These are phyloP conservation scores for Elymus sibiricus DNA, from an alignment of 176 grass and related monocot genomes.

Conservation along the genomic window DNA sequence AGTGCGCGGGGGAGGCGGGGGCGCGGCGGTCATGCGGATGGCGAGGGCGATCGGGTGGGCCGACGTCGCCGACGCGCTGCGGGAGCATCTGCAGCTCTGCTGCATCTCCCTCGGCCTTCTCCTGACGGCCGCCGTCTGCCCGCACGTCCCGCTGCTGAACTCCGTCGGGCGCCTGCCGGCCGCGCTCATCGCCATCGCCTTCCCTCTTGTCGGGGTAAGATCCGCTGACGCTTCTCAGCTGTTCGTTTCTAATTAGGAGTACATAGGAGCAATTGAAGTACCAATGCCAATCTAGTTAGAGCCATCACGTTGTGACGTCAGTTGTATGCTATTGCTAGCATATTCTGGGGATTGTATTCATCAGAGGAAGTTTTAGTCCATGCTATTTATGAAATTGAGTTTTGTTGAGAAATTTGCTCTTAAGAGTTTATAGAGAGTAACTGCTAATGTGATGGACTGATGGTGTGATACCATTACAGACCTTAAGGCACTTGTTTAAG, in stretches of 20 bases:
- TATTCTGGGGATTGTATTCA: not conserved
- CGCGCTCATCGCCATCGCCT: conserved; percentile 65
- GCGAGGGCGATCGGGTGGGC: conserved; percentile 81
- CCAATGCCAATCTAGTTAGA: not conserved
- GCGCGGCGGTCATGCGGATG: conserved; percentile 52
- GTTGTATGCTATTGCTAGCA: not conserved
- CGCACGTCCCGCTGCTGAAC: conserved; percentile 39
- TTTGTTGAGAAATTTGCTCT: not conserved
- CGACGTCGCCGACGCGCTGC: conserved; percentile 61
- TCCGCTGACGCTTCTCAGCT: not conserved
- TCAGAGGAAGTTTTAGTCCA: not conserved
- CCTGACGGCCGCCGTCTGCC: conserved; percentile 63
- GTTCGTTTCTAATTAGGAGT: not conserved
- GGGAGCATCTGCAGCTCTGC: conserved; percentile 83
- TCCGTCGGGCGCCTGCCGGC: conserved; percentile 45
- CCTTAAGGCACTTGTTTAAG: not conserved
- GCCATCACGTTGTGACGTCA: not conserved
- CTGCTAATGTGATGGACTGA: not conserved
- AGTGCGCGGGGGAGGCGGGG: conserved; percentile 20
- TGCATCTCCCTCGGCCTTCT: conserved; percentile 86
- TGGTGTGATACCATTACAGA: not conserved
- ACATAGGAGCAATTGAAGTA: not conserved
- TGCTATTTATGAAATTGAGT: not conserved
- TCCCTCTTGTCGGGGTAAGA: conserved; percentile 95
- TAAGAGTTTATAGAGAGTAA: not conserved